Conservation (phyloP, 1,284 basidiomycete species). For the Fomitiporia mediterranea region DNA sequence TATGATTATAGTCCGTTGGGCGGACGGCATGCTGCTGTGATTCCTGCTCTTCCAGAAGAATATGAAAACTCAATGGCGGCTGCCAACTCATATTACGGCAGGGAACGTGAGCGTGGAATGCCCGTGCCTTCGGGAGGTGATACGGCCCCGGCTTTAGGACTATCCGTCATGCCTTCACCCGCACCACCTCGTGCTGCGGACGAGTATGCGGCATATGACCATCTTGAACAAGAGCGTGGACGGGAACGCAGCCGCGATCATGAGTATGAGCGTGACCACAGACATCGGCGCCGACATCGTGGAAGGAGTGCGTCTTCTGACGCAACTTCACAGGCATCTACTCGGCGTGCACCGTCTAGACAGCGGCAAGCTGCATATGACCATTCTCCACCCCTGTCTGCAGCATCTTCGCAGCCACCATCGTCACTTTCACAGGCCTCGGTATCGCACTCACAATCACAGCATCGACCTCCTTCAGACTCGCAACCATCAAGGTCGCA, state of each 20-base stretch:
- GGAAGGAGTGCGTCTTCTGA: constrained; percentile 5
- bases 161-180: constrained; percentile 4
- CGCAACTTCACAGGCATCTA: background rate
- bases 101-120: constrained; percentile 28
- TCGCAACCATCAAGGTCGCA: constrained; percentile 39
- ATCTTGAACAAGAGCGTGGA: background rate
- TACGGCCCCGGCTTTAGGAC: background rate
- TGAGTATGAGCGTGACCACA: background rate
- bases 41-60: constrained; percentile 69
- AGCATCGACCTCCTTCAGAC: constrained; percentile 25
- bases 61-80: constrained; percentile 47
- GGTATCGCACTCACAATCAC: background rate
- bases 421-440: constrained; percentile 1
- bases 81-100: constrained; percentile 40
- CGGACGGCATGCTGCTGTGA: constrained; percentile 71
- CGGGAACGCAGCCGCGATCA: background rate
- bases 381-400: constrained; percentile 18
- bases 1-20: constrained; percentile 54
- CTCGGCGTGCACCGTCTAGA: constrained; percentile 2
- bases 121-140: constrained; percentile 20
- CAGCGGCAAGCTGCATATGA: background rate
- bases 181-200: background rate
- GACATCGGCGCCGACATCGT: background rate
- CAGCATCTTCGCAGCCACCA: constrained; percentile 23
- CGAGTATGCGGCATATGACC: constrained; percentile 1